Evolutionary conservation across 176 grass and related monocot species (phyloP).

Genomic region (Coix lacrymajobi): DNA sequence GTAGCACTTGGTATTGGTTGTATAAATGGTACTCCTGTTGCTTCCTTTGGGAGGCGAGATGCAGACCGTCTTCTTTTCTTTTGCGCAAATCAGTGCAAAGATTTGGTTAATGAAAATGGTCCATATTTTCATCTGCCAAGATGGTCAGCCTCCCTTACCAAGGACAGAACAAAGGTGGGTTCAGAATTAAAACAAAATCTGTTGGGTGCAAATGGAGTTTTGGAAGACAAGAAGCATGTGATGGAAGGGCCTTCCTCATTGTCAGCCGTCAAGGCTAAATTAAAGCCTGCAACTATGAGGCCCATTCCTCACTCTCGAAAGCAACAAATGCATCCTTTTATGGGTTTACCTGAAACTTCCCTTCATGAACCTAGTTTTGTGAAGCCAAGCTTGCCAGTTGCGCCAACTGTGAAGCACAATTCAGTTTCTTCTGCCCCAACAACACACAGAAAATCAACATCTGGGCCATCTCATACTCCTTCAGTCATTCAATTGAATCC

Average conservation of each 20-base stretch:
- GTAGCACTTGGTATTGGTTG: constrained; percentile 88
- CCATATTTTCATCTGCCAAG: constrained; percentile 46
- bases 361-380: constrained; percentile 43
- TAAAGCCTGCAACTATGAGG: constrained; percentile 69
- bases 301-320: constrained; percentile 78
- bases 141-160: constrained; percentile 63
- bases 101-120: constrained; percentile 35
- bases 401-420: constrained; percentile 59
- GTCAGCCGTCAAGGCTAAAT: constrained; percentile 30
- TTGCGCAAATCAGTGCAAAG: constrained; percentile 51
- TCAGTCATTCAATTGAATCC: constrained; percentile 82
- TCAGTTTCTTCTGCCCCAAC: constrained; percentile 35
- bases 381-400: constrained; percentile 31
- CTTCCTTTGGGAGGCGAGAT: constrained; percentile 86
- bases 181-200: constrained; percentile 42
- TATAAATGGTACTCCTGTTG: constrained; percentile 81
- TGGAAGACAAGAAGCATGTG: constrained; percentile 29
- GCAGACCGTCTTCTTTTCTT: constrained; percentile 93
- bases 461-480: constrained; percentile 50
- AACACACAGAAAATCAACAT: constrained; percentile 73
- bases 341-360: constrained; percentile 38
- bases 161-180: constrained; percentile 45
- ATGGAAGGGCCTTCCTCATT: constrained; percentile 31
- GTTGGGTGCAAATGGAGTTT: constrained; percentile 23
- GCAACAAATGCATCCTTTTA: constrained; percentile 80